These are phyloP conservation scores for Austroboletus olivaceoglutinosus DNA, from an alignment of 1,284 basidiomycete species.

Conservation along the genomic window DNA sequence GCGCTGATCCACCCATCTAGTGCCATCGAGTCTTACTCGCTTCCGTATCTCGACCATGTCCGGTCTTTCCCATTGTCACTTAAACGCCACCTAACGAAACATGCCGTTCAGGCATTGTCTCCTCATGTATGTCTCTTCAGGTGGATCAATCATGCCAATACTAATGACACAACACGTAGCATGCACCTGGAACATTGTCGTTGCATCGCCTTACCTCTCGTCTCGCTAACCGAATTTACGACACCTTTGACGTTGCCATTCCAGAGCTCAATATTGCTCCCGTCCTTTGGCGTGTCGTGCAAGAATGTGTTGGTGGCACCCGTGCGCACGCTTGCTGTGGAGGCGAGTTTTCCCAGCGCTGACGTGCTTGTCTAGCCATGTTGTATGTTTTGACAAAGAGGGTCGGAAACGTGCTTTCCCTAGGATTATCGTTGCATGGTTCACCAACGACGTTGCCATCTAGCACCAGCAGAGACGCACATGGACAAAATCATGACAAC, in stretches of 20 bases:
- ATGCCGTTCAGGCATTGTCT: slow-evolving; percentile 61
- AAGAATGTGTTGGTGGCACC: slow-evolving; percentile 64
- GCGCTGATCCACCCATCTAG: slow-evolving; percentile 37
- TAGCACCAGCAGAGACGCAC: slow-evolving; percentile 40
- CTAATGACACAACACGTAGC: slow-evolving; percentile 40
- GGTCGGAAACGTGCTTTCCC: slow-evolving; percentile 52
- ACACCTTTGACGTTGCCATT: slow-evolving; percentile 57
- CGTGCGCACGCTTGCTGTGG: slow-evolving; percentile 52
- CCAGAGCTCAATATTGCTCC: slow-evolving; percentile 81
- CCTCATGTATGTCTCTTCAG: slow-evolving; percentile 50
- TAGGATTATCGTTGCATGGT: slow-evolving; percentile 61
- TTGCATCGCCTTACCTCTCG: slow-evolving; percentile 65
- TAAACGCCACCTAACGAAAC: slow-evolving; percentile 67
- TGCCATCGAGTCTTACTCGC: slow-evolving; percentile 65
- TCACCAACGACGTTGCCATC: slow-evolving; percentile 47
- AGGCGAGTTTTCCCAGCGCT: slow-evolving; percentile 4
- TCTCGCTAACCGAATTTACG: slow-evolving; percentile 56
- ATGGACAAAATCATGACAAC: slow-evolving; percentile 54
- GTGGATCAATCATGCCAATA: slow-evolving; percentile 9
- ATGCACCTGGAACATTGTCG: slow-evolving; percentile 55
- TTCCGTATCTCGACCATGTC: slow-evolving; percentile 82
- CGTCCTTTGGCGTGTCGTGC: slow-evolving; percentile 76
- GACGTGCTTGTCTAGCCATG: slow-evolving; percentile 43
- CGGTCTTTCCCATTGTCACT: slow-evolving; percentile 65
- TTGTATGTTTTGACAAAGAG: slow-evolving; percentile 64